A percentile compares a stretch with the other conserved stretches of the same genome.
These are phyloP conservation scores for Viridothelium virens DNA, from an alignment of 495 filamentous ascomycete genomes.

Conservation along the genomic window DNA sequence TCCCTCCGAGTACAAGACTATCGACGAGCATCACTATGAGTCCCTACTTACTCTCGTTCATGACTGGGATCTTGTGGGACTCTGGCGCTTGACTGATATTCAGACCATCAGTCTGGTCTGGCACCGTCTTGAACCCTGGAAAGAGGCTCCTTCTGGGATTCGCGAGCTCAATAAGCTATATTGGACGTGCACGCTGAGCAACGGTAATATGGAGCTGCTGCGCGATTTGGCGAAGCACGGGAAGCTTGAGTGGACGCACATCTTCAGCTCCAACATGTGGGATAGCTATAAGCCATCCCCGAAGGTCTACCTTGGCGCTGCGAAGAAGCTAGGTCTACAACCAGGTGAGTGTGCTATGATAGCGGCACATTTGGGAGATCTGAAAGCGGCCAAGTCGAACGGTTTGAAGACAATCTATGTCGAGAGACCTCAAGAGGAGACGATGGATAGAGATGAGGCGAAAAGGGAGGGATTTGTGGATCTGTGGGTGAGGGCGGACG, in stretches of 20 bases:
- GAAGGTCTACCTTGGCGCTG: slow-evolving; percentile 60
- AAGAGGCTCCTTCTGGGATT: slow-evolving; percentile 53
- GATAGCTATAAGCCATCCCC: slow-evolving; percentile 70
- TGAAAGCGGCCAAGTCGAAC: slow-evolving; percentile 54
- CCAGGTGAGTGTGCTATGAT: slow-evolving; percentile 64
- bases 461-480: slow-evolving; percentile 56
- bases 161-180: slow-evolving; percentile 46
- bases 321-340: slow-evolving; percentile 46
- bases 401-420: slow-evolving; percentile 70
- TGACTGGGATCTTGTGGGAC: slow-evolving; percentile 44
- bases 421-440: slow-evolving; percentile 59
- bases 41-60: slow-evolving; percentile 46
- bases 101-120: slow-evolving; percentile 52
- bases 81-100: slow-evolving; percentile 55
- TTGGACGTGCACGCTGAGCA: slow-evolving; percentile 59
- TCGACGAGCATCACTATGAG: slow-evolving; percentile 61
- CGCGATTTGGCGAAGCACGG: slow-evolving; percentile 53
- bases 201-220: slow-evolving; percentile 62
- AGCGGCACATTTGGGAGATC: slow-evolving; percentile 64
- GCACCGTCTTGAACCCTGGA: slow-evolving; percentile 66
- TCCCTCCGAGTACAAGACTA: slow-evolving; percentile 31
- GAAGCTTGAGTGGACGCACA: slow-evolving; percentile 50
- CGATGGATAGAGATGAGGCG: slow-evolving; percentile 45
- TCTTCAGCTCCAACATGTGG: slow-evolving; percentile 63
- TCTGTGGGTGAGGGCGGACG: slow-evolving; percentile 47